Base-by-base conservation (phyloP, 73 alveolate species). In the Diophrys appendiculata region DNA sequence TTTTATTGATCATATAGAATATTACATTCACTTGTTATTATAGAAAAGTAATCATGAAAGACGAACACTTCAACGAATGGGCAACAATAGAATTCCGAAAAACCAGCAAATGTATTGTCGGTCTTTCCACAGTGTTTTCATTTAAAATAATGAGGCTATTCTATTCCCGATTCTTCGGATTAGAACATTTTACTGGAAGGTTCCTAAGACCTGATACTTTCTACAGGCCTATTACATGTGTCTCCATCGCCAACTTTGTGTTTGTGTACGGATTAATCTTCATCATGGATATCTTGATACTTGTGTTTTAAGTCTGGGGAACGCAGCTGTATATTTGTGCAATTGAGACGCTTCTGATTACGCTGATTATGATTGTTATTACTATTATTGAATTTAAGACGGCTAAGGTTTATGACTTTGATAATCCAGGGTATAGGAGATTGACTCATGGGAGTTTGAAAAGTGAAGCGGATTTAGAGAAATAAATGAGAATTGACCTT, bases 311-410 rank as follows among this genome's bases (percentile, higher is more conserved):
- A 3, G 1, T 3, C 3, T 67, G 75, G 75, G 75, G 75, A 1
- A 25, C 75, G 3, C 31, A 67, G 24, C 5, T 67, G 54, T 67
- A 67, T 24, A 67, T 67, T 3, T 3, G 25, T 23, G 31, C 31
- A 31, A 29, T 67, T 23, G 75, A 67, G 54, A 23, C 75, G 1
- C 54, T 67, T 5, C 2, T 67, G 5, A 23, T 67, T 18, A 11
- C 60, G 5, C 5, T 43, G n/a, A 43, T 43, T 11, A 43, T 70
- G 29, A 29, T 70, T 23, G 35, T 33, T 3, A 1, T 33, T 27
- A 70, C 78, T 14, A 70, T 70, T 0, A 30, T 29, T 70, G 78
- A 70, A 27, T 28, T 30, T 29, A 70, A 70, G 55, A 70, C 78
- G 14, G 26, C 72, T 3, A 29, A 33, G n/a, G 35, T 70, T 60